These are phyloP conservation scores for Syzygium aromaticum DNA, from an alignment of 345 rosid species.

Conservation along the genomic window DNA sequence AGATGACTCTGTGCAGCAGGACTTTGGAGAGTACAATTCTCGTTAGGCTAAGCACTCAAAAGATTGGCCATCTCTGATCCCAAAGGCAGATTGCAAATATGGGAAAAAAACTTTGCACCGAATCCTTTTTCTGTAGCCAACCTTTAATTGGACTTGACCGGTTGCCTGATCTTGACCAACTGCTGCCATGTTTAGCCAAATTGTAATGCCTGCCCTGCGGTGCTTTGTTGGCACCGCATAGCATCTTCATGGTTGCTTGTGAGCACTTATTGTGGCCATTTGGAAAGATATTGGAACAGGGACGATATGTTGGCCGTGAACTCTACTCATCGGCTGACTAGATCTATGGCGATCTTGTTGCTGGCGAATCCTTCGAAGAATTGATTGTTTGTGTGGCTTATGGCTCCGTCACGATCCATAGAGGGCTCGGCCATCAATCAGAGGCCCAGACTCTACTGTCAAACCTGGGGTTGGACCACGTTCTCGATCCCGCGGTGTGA, in stretches of 20 bases:
- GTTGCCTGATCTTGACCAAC: neutral
- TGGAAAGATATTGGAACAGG: neutral
- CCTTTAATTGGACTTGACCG: neutral
- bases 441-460: neutral
- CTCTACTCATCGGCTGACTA: neutral
- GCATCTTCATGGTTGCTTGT: neutral
- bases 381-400: too few species aligned
- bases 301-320: neutral
- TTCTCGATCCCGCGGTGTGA: neutral
- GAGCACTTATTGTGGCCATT: neutral
- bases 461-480: neutral
- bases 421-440: neutral
- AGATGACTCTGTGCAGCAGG: neutral
- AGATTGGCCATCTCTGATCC: neutral
- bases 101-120: neutral
- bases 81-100: neutral
- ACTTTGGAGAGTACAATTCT: neutral
- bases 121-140: neutral
- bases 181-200: neutral
- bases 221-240: neutral
- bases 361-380: neutral
- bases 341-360: neutral
- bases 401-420: neutral
- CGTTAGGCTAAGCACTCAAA: neutral
- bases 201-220: neutral